Evolutionary conservation across 1,284 basidiomycete genomes (phyloP).

Genomic region (Trichosporon asahii): DNA sequence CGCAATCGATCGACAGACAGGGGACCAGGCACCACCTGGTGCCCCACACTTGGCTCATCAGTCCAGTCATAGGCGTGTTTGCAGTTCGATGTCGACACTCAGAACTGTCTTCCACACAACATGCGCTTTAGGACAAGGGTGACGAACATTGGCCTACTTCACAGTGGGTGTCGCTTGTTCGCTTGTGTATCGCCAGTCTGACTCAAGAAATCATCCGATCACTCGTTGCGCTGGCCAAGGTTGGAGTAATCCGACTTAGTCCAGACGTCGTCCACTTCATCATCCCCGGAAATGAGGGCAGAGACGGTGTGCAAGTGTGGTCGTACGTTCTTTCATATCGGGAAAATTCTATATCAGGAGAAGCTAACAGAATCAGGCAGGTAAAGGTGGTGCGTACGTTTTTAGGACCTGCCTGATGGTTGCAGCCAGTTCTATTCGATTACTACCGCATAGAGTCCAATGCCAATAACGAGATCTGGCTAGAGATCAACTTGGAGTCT

Average conservation of each 20-base stretch:
- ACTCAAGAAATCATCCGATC: slow-evolving; percentile 67
- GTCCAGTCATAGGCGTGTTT: no score
- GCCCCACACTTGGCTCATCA: not conserved
- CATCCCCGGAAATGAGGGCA: slow-evolving; percentile 65
- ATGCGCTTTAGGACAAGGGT: slow-evolving; percentile 68
- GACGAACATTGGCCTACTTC: slow-evolving; percentile 61
- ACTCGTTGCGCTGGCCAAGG: slow-evolving; percentile 76
- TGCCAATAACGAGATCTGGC: slow-evolving; percentile 70
- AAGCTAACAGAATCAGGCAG: slow-evolving; percentile 32
- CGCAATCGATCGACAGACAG: no score
- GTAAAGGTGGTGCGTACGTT: slow-evolving; percentile 49
- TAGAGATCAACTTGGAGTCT: slow-evolving; percentile 64
- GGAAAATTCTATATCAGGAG: no score
- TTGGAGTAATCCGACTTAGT: slow-evolving; percentile 74
- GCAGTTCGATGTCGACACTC: no score
- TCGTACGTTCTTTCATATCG: slow-evolving; percentile 60
- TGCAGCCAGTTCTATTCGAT: slow-evolving; percentile 66
- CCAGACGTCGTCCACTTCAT: slow-evolving; percentile 76
- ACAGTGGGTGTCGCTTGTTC: slow-evolving; percentile 53
- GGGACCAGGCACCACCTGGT: not conserved
- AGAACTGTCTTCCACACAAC: no score
- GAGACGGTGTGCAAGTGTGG: slow-evolving; percentile 87
- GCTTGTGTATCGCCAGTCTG: not conserved
- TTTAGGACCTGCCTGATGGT: not conserved
- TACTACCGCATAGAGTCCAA: slow-evolving; percentile 85